phyloP scores from a whole-genome alignment of 2,329 filamentous ascomycete genomes.

The Fusarium graminum region DNA sequence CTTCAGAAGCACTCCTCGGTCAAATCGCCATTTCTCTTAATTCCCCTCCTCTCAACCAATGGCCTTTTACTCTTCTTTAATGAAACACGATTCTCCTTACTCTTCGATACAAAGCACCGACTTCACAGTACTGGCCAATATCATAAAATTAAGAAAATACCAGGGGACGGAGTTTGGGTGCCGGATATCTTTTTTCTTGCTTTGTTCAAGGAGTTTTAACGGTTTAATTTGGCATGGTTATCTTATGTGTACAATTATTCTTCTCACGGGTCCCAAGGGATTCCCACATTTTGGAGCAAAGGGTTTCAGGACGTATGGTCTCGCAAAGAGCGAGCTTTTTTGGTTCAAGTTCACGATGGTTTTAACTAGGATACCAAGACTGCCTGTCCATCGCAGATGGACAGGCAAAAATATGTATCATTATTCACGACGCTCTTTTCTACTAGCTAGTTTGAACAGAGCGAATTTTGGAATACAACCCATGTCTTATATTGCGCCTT shows the following conservation, averaged over 20 bases:
- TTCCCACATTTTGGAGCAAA: constrained; percentile 30
- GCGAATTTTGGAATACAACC: constrained; percentile 20
- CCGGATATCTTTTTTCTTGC: constrained; percentile 12
- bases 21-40: constrained; percentile 59
- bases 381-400: constrained; percentile 43
- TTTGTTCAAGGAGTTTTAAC: constrained; percentile 27
- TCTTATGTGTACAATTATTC: constrained; percentile 54
- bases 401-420: constrained; percentile 47
- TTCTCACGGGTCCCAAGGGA: constrained; percentile 40
- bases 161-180: constrained; percentile 36
- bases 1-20: constrained; percentile 59
- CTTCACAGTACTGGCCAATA: constrained; percentile 33
- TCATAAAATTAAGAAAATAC: constrained; percentile 39
- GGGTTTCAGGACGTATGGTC: constrained; percentile 21
- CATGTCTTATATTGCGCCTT: constrained; percentile 2
- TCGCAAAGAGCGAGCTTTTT: constrained; percentile 25
- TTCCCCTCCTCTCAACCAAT: constrained; percentile 6
- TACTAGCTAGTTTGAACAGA: constrained; percentile 28
- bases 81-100: constrained; percentile 40
- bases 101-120: constrained; percentile 20
- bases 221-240: constrained; percentile 21
- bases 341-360: constrained; percentile 28
- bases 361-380: constrained; percentile 43
- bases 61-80: constrained; percentile 36
- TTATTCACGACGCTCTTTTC: constrained; percentile 50